Conservation (phyloP, 2,329 filamentous ascomycete genomes). For the Fusarium sp. region DNA sequence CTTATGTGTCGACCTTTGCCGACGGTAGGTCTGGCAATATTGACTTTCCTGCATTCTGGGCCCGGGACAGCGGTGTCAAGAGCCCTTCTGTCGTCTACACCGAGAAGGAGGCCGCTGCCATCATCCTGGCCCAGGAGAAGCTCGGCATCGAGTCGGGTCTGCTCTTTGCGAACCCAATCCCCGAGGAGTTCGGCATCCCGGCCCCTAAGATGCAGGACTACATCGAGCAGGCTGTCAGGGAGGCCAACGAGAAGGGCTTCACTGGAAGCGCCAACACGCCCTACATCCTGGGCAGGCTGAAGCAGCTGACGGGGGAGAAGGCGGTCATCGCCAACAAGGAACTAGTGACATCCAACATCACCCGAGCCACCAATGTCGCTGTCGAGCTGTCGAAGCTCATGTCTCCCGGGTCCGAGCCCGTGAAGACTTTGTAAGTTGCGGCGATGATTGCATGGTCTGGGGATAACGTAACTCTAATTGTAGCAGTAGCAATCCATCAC, state of each 20-base stretch:
- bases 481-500: constrained; percentile 48
- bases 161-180: constrained; percentile 90
- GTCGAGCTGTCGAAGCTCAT: constrained; percentile 63
- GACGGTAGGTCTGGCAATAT: constrained; percentile 79
- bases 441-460: constrained; percentile 29
- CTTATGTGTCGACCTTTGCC: constrained; percentile 88
- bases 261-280: constrained; percentile 85
- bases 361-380: constrained; percentile 66
- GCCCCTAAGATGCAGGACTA: constrained; percentile 76
- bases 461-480: constrained; percentile 50
- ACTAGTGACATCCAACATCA: constrained; percentile 66
- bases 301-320: constrained; percentile 78
- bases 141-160: constrained; percentile 82
- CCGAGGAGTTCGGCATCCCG: constrained; percentile 75
- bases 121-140: constrained; percentile 82
- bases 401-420: constrained; percentile 45
- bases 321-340: constrained; percentile 81
- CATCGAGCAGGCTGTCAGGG: constrained; percentile 75
- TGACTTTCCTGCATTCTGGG: constrained; percentile 94
- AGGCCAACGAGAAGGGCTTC: constrained; percentile 73
- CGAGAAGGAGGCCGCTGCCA: constrained; percentile 87
- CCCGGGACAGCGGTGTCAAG: constrained; percentile 83
- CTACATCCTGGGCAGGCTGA: constrained; percentile 82
- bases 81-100: constrained; percentile 81
- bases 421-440: constrained; percentile 53